Evolutionary conservation across 352 stramenopile species (phyloP), one percentile per base, ranked within the genome.

Genomic region (Phytophthora macrochlamydospora): DNA sequence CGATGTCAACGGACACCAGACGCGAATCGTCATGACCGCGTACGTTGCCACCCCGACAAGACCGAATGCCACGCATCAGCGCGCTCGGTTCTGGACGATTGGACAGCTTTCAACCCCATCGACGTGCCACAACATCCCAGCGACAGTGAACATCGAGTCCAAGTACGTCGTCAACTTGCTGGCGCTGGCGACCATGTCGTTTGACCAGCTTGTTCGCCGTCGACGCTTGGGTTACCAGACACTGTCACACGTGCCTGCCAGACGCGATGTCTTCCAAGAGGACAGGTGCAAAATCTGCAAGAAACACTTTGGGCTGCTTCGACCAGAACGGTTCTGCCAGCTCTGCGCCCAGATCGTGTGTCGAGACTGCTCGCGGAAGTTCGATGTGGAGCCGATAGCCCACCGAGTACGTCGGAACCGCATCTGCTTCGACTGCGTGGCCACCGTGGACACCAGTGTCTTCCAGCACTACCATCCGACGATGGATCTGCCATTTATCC

Each of bases 281-380:
- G 53, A 60, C 14, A 64, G 12, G 28, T 93, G 85, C 62, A 62
- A 51, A 1, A 68, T 91, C 12, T 93, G 85, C 55, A 59, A 74
- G 1, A 78, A 73, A 4, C 57, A 53, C 49, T 93, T 93, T 52
- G 76, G 78, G 0, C 29, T 91, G 29, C 66, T 93, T 18, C 82
- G 83, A 32, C 64, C 69, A 12, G 72, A 84, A 56, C 66, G 81
- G 12, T 87, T 83, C 53, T 93, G 85, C 62, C 82, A 91, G 65
- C 60, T 93, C 33, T 93, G 85, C 33, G 80, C 73, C 2, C 69
- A 88, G 28, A 62, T 78, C 14, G 79, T 90, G 40, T 93, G 85
- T 11, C 81, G 82, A 9, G 65, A 85, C 18, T 91, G 82, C 59
- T 90, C 75, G n/a, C 71, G 75, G 42, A 90, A 90, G 65, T 85